A percentile compares a stretch with the other conserved stretches of the same genome.
Evolutionary conservation across 2,329 filamentous ascomycete species (phyloP).

Genomic region (Colletotrichum horii): DNA sequence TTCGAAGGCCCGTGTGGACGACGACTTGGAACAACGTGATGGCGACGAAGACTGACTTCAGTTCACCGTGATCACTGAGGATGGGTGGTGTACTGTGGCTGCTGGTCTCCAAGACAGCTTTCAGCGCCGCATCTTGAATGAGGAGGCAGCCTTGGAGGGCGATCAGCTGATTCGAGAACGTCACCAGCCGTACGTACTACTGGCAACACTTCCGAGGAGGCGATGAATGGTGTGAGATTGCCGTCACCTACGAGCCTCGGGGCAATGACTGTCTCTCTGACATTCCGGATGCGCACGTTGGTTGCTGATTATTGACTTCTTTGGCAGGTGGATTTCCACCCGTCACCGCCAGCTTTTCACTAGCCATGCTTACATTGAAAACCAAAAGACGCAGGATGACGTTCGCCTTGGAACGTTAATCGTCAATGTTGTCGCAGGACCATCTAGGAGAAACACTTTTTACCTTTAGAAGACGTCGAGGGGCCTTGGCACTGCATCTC

Average conservation of each 20-base stretch:
- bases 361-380: neutral
- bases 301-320: neutral
- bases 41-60: neutral
- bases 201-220: too few species aligned
- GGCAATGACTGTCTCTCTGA: too few species aligned
- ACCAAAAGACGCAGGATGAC: neutral
- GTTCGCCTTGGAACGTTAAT: neutral
- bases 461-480: neutral
- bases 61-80: neutral
- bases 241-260: too few species aligned
- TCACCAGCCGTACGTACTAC: too few species aligned
- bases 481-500: neutral
- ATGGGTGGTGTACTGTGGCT: too few species aligned
- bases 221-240: too few species aligned
- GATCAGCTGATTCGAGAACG: too few species aligned
- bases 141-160: too few species aligned
- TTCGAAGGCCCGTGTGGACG: too few species aligned
- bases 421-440: neutral
- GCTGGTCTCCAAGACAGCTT: too few species aligned
- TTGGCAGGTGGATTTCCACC: neutral
- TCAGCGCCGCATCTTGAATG: too few species aligned
- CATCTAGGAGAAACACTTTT: neutral
- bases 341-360: neutral
- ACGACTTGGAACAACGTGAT: neutral
- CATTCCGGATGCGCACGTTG: too few species aligned